Conservation (phyloP, 2,329 filamentous ascomycete genomes). For the Beauveria pseudobassiana region DNA sequence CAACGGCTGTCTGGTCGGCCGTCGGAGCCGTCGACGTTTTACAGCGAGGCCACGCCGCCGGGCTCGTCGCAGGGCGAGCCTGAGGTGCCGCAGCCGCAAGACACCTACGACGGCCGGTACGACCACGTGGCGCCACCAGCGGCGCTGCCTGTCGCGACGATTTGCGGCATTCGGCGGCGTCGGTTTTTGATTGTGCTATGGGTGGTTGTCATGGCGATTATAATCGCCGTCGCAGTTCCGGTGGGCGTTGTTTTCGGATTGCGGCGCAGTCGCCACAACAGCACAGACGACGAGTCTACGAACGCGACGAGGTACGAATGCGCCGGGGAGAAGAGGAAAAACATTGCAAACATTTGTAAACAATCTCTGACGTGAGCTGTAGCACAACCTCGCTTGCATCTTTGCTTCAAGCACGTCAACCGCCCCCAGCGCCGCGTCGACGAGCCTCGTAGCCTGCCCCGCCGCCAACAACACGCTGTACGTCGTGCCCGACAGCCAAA, state of each 20-base stretch:
- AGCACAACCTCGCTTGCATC: constrained; percentile 5
- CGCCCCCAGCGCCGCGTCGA: constrained; percentile 18
- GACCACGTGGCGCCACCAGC: constrained; percentile 18
- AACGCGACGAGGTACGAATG: constrained; percentile 5
- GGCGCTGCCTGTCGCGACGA: constrained; percentile 17
- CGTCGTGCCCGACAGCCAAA: constrained; percentile 30
- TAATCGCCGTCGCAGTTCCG: constrained; percentile 30
- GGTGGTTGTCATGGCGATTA: constrained; percentile 15
- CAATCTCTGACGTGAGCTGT: not conserved
- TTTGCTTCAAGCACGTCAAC: constrained; percentile 9
- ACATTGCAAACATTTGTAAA: no score
- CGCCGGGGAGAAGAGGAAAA: not conserved
- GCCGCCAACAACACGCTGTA: constrained; percentile 37
- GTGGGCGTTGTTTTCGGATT: constrained; percentile 34
- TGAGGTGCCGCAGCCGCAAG: not conserved
- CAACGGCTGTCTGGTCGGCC: not conserved
- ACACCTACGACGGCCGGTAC: constrained; percentile 19
- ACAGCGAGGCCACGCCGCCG: constrained; percentile 32
- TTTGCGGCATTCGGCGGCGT: constrained; percentile 21
- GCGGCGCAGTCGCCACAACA: constrained; percentile 18
- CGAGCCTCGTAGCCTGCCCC: constrained; percentile 27
- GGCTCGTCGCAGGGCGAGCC: constrained; percentile 16
- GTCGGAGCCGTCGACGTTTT: constrained; percentile 27
- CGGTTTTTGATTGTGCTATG: constrained; percentile 30
- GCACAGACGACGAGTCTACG: not conserved